These are phyloP conservation scores for Calonectria honghensis DNA, from an alignment of 2,329 filamentous ascomycete species.

Conservation along the genomic window DNA sequence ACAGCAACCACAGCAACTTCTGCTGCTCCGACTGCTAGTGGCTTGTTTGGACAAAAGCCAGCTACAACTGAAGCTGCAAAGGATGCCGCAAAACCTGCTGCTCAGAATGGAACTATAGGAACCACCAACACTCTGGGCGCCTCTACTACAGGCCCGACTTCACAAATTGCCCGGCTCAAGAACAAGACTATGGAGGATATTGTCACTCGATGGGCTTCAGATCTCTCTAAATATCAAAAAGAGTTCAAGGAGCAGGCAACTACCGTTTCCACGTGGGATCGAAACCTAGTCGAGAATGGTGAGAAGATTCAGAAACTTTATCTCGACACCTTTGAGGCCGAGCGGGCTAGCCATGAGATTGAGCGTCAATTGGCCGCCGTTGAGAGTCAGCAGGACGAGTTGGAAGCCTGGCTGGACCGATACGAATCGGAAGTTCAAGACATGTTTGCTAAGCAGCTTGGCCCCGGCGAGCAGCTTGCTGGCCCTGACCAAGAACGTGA, in stretches of 20 bases:
- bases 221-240: slow-evolving; percentile 96
- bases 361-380: slow-evolving; percentile 93
- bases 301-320: slow-evolving; percentile 97
- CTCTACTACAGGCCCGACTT: slow-evolving; percentile 87
- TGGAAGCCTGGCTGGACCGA: slow-evolving; percentile 89
- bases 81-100: slow-evolving; percentile 56
- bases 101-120: slow-evolving; percentile 57
- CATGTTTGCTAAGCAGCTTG: slow-evolving; percentile 87
- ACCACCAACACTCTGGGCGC: slow-evolving; percentile 73
- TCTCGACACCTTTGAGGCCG: slow-evolving; percentile 92
- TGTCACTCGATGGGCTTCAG: slow-evolving; percentile 96
- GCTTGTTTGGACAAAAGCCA: slow-evolving; percentile 60
- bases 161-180: slow-evolving; percentile 92
- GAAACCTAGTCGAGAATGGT: slow-evolving; percentile 92
- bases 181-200: slow-evolving; percentile 99
- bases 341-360: slow-evolving; percentile 93
- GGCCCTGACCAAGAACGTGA: slow-evolving; percentile 97
- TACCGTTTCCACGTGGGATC: slow-evolving; percentile 93
- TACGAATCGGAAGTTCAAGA: slow-evolving; percentile 95
- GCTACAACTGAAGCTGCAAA: slow-evolving; percentile 54
- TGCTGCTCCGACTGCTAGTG: slow-evolving; percentile 57
- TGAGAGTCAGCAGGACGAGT: slow-evolving; percentile 93
- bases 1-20: slow-evolving; percentile 56
- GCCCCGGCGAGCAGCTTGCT: slow-evolving; percentile 83
- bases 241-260: slow-evolving; percentile 94